phyloP scores from a whole-genome alignment of 139 green algal genomes.

The Chlorella sp. region DNA sequence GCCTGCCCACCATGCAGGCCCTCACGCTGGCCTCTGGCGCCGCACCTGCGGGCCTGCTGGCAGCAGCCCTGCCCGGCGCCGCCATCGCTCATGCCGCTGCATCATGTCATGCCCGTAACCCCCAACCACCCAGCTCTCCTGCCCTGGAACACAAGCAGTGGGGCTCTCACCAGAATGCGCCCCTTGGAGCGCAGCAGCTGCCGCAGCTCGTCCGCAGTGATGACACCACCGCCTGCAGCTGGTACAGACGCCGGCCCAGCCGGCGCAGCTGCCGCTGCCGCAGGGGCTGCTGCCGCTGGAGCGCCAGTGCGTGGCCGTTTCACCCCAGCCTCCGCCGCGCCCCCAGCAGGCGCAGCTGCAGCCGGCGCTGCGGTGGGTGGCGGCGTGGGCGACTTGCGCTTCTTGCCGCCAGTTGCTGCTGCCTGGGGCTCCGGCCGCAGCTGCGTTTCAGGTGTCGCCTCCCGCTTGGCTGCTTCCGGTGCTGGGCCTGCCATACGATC shows the following conservation, averaged over 20 bases:
- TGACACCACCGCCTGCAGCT: slow-evolving; percentile 4
- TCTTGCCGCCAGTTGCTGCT: slow-evolving; percentile 17
- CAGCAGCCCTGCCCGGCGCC: too few species aligned
- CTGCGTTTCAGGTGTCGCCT: slow-evolving; percentile 17
- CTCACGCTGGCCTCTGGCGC: too few species aligned
- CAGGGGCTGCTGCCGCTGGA: neutral
- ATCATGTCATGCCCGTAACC: neutral
- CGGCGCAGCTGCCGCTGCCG: neutral
- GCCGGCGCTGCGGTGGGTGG: neutral
- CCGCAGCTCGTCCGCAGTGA: slow-evolving; percentile 69
- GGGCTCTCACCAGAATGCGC: slow-evolving; percentile 16
- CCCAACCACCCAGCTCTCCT: too few species aligned
- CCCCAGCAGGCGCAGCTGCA: slow-evolving; percentile 39
- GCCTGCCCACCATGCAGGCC: too few species aligned
- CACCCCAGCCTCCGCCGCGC: too few species aligned
- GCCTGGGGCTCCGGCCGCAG: neutral
- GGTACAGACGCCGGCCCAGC: neutral
- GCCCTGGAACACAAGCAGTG: neutral
- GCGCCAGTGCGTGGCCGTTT: neutral
- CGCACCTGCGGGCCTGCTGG: too few species aligned
- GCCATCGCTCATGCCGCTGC: too few species aligned
- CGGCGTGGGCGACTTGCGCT: slow-evolving; percentile 36
- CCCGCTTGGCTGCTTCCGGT: neutral
- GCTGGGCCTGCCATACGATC: slow-evolving; percentile 29
- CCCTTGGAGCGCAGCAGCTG: slow-evolving; percentile 49